These are phyloP conservation scores for Stagonosporopsis chrysanthemi DNA, from an alignment of 2,329 filamentous ascomycete species.

Conservation along the genomic window DNA sequence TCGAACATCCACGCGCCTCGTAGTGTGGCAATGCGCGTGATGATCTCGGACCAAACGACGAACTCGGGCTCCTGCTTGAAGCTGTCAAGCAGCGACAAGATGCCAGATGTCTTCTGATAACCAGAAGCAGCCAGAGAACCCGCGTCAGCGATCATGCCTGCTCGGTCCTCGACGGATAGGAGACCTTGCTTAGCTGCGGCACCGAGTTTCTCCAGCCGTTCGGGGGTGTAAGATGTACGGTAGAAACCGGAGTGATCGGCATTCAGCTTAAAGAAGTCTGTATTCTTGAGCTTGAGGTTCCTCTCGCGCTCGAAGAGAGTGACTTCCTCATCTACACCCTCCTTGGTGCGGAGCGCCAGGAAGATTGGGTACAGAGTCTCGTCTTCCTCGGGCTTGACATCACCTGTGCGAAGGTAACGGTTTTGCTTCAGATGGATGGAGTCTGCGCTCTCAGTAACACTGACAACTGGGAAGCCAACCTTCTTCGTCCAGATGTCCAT, in stretches of 20 bases:
- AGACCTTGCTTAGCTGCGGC: slow-evolving; percentile 82
- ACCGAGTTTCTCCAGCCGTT: slow-evolving; percentile 86
- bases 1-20: slow-evolving; percentile 90
- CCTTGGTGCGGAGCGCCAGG: slow-evolving; percentile 81
- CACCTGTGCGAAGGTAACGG: slow-evolving; percentile 89
- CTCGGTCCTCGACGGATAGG: slow-evolving; percentile 86
- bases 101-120: slow-evolving; percentile 90
- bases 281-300: slow-evolving; percentile 76
- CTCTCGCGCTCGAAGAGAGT: slow-evolving; percentile 76
- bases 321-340: slow-evolving; percentile 79
- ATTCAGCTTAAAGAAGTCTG: slow-evolving; percentile 96
- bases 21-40: slow-evolving; percentile 78
- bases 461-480: slow-evolving; percentile 89
- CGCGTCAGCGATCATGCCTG: slow-evolving; percentile 90
- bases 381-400: slow-evolving; percentile 93
- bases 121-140: slow-evolving; percentile 88
- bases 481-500: slow-evolving; percentile 99
- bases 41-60: slow-evolving; percentile 94
- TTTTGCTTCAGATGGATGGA: slow-evolving; percentile 92
- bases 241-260: slow-evolving; percentile 94
- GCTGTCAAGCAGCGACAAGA: slow-evolving; percentile 83
- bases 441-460: slow-evolving; percentile 77
- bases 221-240: slow-evolving; percentile 84
- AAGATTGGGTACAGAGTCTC: slow-evolving; percentile 88
- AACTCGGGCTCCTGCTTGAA: slow-evolving; percentile 85